These are phyloP conservation scores for Avicennia marina DNA, from an alignment of 257 asterid genomes.

Conservation along the genomic window DNA sequence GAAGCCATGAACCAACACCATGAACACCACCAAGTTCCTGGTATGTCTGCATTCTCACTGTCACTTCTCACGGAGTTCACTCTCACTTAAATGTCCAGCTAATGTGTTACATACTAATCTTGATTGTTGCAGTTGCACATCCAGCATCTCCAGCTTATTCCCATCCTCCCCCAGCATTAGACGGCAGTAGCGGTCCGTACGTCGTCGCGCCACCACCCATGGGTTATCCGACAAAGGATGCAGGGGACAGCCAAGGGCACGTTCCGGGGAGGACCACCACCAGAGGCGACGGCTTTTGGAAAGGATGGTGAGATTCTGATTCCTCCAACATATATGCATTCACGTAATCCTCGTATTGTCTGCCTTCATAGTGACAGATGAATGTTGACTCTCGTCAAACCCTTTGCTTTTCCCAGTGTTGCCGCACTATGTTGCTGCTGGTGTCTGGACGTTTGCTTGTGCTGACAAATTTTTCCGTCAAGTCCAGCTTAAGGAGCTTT, in stretches of 20 bases:
- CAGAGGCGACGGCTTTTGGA: conserved; percentile 35
- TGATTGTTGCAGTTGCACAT: neutral
- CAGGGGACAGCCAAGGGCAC: conserved; percentile 7
- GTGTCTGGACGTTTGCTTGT: conserved; percentile 32
- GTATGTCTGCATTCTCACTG: neutral
- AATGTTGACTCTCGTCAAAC: neutral
- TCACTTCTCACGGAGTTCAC: too few relatives aligned
- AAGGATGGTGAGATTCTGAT: conserved; percentile 34
- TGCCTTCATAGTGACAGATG: neutral
- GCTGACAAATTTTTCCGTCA: neutral
- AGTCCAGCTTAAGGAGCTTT: neutral
- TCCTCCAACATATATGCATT: neutral
- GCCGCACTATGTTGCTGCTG: conserved; percentile 40
- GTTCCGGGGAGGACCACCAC: conserved; percentile 13
- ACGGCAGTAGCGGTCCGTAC: conserved; percentile 7
- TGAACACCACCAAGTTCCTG: conserved; percentile 13
- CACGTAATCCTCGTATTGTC: neutral
- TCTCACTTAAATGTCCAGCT: too few relatives aligned
- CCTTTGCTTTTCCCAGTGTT: conserved; percentile 21
- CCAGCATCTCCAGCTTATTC: conserved; percentile 23
- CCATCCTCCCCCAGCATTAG: conserved; percentile 1
- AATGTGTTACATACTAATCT: neutral
- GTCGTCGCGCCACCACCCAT: conserved; percentile 35
- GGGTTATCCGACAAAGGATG: conserved; percentile 32
- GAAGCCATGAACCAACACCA: conserved; percentile 21